A percentile compares a stretch with the other conserved stretches of the same genome.
Conservation (phyloP, 768 basidiomycete species). For the Mycena venus region DNA sequence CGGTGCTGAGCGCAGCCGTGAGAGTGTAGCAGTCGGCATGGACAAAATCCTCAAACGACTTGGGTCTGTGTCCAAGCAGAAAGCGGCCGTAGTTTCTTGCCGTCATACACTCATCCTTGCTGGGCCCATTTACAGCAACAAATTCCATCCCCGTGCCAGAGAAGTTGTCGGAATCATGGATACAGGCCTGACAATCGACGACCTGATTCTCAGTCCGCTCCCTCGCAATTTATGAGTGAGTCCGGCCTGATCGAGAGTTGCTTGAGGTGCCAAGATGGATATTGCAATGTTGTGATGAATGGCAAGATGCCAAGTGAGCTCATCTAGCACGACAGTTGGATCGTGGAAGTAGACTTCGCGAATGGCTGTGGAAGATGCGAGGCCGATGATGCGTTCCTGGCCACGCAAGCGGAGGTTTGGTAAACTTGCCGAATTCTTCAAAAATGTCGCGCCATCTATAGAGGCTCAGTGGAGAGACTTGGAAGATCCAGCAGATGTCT, state of each 20-base stretch:
- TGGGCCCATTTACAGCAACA: not conserved
- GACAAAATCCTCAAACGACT: not conserved
- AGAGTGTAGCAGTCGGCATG: not conserved
- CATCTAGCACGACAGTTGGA: slow-evolving; percentile 24
- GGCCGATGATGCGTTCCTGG: slow-evolving; percentile 19
- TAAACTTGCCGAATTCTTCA: slow-evolving; percentile 26
- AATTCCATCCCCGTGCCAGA: not conserved
- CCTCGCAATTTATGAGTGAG: slow-evolving; percentile 34
- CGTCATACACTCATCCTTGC: no score
- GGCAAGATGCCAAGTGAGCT: slow-evolving; percentile 28
- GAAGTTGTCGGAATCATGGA: not conserved
- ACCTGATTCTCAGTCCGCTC: slow-evolving; percentile 22
- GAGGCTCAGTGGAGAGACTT: slow-evolving; percentile 32
- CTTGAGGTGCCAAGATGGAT: slow-evolving; percentile 18
- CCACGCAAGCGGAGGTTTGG: slow-evolving; percentile 36
- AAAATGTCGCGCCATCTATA: slow-evolving; percentile 37
- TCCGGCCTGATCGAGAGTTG: no score
- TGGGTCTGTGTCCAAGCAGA: not conserved
- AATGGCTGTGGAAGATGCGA: slow-evolving; percentile 21
- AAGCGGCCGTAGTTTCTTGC: not conserved
- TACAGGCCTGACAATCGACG: no score
- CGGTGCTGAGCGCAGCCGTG: not conserved
- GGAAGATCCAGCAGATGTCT: slow-evolving; percentile 34
- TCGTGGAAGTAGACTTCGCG: slow-evolving; percentile 20
- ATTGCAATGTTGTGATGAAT: slow-evolving; percentile 32